These are phyloP conservation scores for Jimgerdemannia lactiflua DNA, from an alignment of 192 early-diverging fungal species.

Conservation along the genomic window DNA sequence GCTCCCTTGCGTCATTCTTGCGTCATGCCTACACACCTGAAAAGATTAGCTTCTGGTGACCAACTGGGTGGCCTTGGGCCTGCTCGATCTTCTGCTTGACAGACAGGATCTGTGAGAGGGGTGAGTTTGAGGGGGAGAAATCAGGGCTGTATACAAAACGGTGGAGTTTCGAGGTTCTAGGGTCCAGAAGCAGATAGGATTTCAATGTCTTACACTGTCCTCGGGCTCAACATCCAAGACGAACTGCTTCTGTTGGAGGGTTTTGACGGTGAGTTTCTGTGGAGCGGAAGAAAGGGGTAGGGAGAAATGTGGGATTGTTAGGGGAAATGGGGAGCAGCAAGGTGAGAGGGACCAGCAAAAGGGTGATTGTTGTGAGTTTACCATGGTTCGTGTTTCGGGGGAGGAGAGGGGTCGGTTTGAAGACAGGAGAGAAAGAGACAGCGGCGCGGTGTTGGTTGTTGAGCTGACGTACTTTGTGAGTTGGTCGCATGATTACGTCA, in stretches of 20 bases:
- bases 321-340: too few relatives aligned
- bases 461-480: background rate
- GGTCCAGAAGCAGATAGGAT: too few relatives aligned
- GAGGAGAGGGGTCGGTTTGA: background rate
- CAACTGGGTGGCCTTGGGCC: constrained; percentile 65
- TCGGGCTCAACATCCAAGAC: constrained; percentile 70
- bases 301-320: background rate
- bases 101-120: constrained; percentile 52
- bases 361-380: background rate
- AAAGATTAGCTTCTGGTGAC: constrained; percentile 84
- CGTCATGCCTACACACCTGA: constrained; percentile 53
- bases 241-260: constrained; percentile 84
- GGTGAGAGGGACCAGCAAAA: too few relatives aligned
- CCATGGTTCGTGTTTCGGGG: background rate
- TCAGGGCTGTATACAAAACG: too few relatives aligned
- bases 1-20: background rate
- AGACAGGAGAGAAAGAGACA: background rate
- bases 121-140: too few relatives aligned
- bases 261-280: constrained; percentile 87
- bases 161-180: too few relatives aligned
- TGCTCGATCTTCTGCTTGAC: constrained; percentile 81
- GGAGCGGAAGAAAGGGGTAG: background rate
- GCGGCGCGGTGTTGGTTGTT: too few relatives aligned
- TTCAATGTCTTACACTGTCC: constrained; percentile 42
- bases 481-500: background rate